phyloP scores from a whole-genome alignment of 1,284 basidiomycete genomes.

The Leccinum huronense region DNA sequence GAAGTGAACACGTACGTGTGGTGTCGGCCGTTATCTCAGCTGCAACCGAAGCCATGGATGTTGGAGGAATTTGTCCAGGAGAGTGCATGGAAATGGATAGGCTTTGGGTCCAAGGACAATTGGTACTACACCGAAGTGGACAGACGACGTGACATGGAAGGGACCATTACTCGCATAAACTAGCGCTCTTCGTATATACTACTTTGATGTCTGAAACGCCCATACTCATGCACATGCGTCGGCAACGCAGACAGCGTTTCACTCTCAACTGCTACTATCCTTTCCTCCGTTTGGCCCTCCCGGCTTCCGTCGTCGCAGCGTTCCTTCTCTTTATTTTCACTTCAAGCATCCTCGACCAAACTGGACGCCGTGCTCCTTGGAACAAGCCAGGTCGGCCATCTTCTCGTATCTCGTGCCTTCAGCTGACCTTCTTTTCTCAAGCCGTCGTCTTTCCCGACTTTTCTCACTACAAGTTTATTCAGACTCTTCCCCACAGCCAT shows the following conservation, averaged over 20 bases:
- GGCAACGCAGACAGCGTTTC: neutral
- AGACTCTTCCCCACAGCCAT: slow-evolving; percentile 44
- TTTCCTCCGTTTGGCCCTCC: slow-evolving; percentile 13
- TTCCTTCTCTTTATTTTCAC: slow-evolving; percentile 46
- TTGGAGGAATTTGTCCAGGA: slow-evolving; percentile 70
- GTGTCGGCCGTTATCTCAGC: slow-evolving; percentile 39
- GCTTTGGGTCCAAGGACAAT: slow-evolving; percentile 32
- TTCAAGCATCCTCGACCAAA: slow-evolving; percentile 27
- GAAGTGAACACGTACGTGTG: slow-evolving; percentile 74
- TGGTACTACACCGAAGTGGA: slow-evolving; percentile 51
- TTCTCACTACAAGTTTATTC: slow-evolving; percentile 43
- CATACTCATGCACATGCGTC: slow-evolving; percentile 7
- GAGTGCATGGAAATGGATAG: slow-evolving; percentile 74
- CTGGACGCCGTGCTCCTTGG: slow-evolving; percentile 7
- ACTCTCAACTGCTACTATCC: neutral
- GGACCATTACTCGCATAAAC: slow-evolving; percentile 12
- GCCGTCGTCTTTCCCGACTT: slow-evolving; percentile 53
- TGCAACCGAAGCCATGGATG: slow-evolving; percentile 71
- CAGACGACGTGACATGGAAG: slow-evolving; percentile 35
- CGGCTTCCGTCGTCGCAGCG: slow-evolving; percentile 34
- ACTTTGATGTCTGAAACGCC: slow-evolving; percentile 17
- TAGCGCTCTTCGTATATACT: neutral
- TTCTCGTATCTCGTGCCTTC: neutral
- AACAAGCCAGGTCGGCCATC: slow-evolving; percentile 25
- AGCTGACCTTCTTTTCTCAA: slow-evolving; percentile 18